Conservation (phyloP, 768 basidiomycete species). For the Russula emetica region DNA sequence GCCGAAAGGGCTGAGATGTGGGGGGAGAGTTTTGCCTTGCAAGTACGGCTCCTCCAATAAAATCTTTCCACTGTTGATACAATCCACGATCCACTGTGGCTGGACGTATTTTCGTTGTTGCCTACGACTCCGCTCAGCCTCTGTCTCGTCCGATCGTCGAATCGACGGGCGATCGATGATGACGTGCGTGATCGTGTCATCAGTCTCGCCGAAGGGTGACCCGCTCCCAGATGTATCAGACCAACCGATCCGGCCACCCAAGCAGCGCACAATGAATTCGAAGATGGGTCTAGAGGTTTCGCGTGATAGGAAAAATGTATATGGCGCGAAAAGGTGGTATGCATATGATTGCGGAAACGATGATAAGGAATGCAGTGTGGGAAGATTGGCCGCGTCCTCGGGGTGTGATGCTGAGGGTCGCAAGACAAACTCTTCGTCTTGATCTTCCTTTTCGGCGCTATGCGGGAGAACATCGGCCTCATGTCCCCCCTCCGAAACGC, state of each 20-base stretch:
- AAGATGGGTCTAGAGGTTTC: constrained; percentile 89
- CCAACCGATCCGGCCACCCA: constrained; percentile 93
- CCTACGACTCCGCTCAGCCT: constrained; percentile 57
- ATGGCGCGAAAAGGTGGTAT: constrained; percentile 73
- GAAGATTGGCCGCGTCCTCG: constrained; percentile 47
- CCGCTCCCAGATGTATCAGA: constrained; percentile 74
- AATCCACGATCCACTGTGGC: constrained; percentile 98
- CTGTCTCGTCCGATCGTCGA: constrained; percentile 45
- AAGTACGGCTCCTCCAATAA: constrained; percentile 81
- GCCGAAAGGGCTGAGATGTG: constrained; percentile 94
- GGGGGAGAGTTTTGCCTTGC: constrained; percentile 83
- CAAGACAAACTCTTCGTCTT: constrained; percentile 63
- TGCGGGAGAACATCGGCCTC: constrained; percentile 34
- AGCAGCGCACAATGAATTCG: constrained; percentile 89
- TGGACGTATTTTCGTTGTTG: constrained; percentile 82
- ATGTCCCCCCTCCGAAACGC: constrained; percentile 33
- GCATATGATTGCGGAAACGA: constrained; percentile 53
- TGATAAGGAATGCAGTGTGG: constrained; percentile 64
- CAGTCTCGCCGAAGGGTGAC: constrained; percentile 71
- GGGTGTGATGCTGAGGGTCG: constrained; percentile 52
- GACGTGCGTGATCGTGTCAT: constrained; percentile 88
- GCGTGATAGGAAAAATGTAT: constrained; percentile 89
- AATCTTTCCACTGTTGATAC: constrained; percentile 81
- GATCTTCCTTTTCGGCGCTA: constrained; percentile 32
- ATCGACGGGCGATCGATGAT: constrained; percentile 84